A percentile compares a stretch with the other conserved stretches of the same genome.
Conservation (phyloP, 2,329 filamentous ascomycete genomes). For the Pestalotiopsis fici region DNA sequence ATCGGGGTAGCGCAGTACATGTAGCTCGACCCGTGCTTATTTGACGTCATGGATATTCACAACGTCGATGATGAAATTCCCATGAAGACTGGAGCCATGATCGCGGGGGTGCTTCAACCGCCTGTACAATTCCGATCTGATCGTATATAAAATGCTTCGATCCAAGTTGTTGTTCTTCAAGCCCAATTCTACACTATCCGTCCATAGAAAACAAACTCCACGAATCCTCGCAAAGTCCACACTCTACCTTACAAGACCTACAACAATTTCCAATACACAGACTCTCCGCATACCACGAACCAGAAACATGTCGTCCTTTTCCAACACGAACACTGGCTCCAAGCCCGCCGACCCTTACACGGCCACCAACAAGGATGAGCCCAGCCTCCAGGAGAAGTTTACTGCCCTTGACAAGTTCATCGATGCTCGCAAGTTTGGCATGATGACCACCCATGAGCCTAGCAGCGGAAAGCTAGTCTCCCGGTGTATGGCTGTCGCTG, state of each 20-base stretch:
- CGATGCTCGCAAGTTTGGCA: conserved; percentile 75
- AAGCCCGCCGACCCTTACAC: conserved; percentile 78
- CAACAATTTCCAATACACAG: not conserved
- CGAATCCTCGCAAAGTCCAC: not conserved
- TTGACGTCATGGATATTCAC: conserved; percentile 10
- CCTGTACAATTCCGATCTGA: not conserved
- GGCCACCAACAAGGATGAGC: conserved; percentile 66
- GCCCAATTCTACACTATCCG: not conserved
- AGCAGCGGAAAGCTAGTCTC: conserved; percentile 69
- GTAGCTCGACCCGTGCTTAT: not conserved
- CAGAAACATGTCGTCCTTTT: conserved; percentile 50
- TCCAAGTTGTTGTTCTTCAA: not conserved
- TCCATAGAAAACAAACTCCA: not conserved
- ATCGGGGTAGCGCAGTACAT: not conserved
- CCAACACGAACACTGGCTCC: conserved; percentile 61
- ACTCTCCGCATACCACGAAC: not conserved
- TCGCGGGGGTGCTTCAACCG: not conserved
- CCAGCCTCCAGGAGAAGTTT: conserved; percentile 72
- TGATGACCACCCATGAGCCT: conserved; percentile 79
- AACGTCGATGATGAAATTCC: conserved; percentile 10
- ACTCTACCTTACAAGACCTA: not conserved
- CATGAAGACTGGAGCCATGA: not conserved
- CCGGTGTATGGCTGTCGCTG: conserved; percentile 84
- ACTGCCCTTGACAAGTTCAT: conserved; percentile 73
- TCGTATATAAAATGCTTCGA: conserved; percentile 3